Base-by-base conservation (phyloP, 2,329 filamentous ascomycete genomes). In the Penicillium sumatraense region DNA sequence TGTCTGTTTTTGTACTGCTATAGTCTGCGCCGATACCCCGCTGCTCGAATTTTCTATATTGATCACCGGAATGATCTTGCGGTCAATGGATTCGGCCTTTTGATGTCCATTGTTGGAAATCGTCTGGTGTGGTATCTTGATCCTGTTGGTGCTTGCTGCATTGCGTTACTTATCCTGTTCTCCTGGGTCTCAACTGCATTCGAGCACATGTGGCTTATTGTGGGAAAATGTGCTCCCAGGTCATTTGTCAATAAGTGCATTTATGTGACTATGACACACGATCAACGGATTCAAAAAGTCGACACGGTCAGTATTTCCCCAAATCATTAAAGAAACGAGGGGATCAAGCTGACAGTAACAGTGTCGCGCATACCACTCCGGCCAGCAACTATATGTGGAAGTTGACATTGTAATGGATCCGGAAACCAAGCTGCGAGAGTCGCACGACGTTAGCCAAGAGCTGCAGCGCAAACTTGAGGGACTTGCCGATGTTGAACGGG, bases 381-480 rank as follows among this genome's bases (percentile, higher is more conserved):
- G 53, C 5, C 53, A 56, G 14, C 53, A 56, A 21, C 31, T 56
- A 16, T 56, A 56, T 44, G 42, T 46, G 8, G 42, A 59, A 47
- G 53, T 59, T 24, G 56, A 59, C 20, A 53, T 59, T 26, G 56
- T 59, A 9, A 59, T 59, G 50, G 49, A 53, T 5, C 53, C 53
- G 3, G 53, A 57, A 26, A 47, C 47, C n/a, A 59, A 48, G 29
- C 38, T 59, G 21, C 53, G 54, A 14, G 49, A 56, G 35, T 56
- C 49, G 21, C 53, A 59, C 31, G 56, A 59, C 47, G 53, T 59
- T 36, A 51, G 52, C 13, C 49, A 59, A 44, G 53, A 45, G 11
- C 11, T 59, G 41, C 56, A 59, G 41, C 52, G 50, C n/a, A 59
- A 59, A 26, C 16, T 59, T 21, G 56, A 59, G 40, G 53, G 51